Percentiles rank a stretch among this genome's conserved stretches.
These are phyloP conservation scores for Boletus barrowsii DNA, from an alignment of 768 basidiomycete genomes.

Conservation along the genomic window DNA sequence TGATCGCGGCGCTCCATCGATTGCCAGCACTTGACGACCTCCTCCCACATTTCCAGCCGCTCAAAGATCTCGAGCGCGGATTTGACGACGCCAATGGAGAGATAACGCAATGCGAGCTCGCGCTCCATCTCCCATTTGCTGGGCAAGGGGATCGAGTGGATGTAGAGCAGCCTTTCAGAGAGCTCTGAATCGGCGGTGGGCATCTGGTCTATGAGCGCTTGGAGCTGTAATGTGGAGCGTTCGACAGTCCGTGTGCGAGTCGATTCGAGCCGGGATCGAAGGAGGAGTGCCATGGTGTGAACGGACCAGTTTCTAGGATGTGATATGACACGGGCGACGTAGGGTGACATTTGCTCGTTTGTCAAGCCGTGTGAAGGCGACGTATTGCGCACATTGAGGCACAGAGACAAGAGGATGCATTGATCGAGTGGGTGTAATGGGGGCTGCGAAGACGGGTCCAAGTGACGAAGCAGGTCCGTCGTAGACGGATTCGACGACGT, in stretches of 20 bases:
- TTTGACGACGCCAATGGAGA: conserved; percentile 81
- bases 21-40: conserved; percentile 86
- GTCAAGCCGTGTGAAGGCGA: conserved; percentile 90
- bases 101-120: conserved; percentile 82
- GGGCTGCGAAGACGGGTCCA: conserved; percentile 84
- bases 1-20: conserved; percentile 75
- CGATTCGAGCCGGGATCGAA: conserved; percentile 89
- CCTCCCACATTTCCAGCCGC: conserved; percentile 98
- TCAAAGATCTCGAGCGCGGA: conserved; percentile 94
- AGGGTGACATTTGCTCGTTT: conserved; percentile 88
- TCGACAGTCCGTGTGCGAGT: conserved; percentile 90
- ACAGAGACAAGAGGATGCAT: conserved; percentile 85
- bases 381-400: conserved; percentile 85
- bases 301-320: conserved; percentile 95
- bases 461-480: conserved; percentile 53
- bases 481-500: conserved; percentile 64
- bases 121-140: conserved; percentile 92
- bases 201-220: conserved; percentile 96
- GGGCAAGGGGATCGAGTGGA: conserved; percentile 80
- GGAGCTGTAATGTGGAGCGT: conserved; percentile 86
- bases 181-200: conserved; percentile 76
- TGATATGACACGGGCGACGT: conserved; percentile 82
- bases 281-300: conserved; percentile 93
- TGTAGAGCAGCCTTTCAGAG: conserved; percentile 72
- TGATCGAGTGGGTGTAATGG: conserved; percentile 92